Percentiles rank a stretch among this genome's conserved stretches.
Evolutionary conservation across 352 stramenopile genomes (phyloP).

Genomic region (Vaucheria bursata): DNA sequence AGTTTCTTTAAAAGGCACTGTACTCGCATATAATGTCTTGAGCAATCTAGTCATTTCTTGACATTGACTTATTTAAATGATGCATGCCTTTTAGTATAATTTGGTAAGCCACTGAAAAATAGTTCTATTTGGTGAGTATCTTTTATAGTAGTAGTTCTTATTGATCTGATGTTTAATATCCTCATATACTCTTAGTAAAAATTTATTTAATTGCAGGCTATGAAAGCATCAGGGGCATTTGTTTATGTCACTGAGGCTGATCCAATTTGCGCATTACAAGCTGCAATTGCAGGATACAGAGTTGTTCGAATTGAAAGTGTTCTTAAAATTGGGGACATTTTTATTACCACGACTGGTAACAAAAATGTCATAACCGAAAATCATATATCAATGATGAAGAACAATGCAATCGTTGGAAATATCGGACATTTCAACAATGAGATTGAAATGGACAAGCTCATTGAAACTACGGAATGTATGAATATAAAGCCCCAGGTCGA

Average conservation of each 20-base stretch:
- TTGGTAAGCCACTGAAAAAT: too few relatives aligned
- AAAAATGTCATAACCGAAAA: slow-evolving; percentile 95
- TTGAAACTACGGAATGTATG: slow-evolving; percentile 73
- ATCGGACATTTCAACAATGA: slow-evolving; percentile 99
- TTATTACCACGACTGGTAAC: slow-evolving; percentile 98
- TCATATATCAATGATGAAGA: slow-evolving; percentile 97
- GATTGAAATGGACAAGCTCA: slow-evolving; percentile 93
- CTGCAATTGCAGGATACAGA: slow-evolving; percentile 91
- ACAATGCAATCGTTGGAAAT: slow-evolving; percentile 99
- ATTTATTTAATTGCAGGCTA: too few relatives aligned
- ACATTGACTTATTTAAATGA: too few relatives aligned
- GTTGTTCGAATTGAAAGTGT: slow-evolving; percentile 85
- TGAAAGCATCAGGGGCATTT: slow-evolving; percentile 89
- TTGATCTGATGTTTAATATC: too few relatives aligned
- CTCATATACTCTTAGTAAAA: too few relatives aligned
- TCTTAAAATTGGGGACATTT: slow-evolving; percentile 81
- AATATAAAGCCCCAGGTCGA: slow-evolving; percentile 99
- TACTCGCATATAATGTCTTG: too few relatives aligned
- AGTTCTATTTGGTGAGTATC: too few relatives aligned
- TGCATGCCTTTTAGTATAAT: too few relatives aligned
- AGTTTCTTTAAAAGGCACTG: too few relatives aligned
- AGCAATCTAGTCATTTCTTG: too few relatives aligned
- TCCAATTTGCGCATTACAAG: slow-evolving; percentile 93
- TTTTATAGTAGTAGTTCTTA: too few relatives aligned
- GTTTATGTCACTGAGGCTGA: slow-evolving; percentile 97